Conservation (phyloP, 306 rosid genomes). For the apple (Malus domestica) region ASM211411v1 NC_041798.1:6071501-6072000, state of each 20-base stretch:
- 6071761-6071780: slow-evolving; percentile 31
- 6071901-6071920: slow-evolving; percentile 34
- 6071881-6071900: slow-evolving; percentile 19
- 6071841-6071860: slow-evolving; percentile 12
- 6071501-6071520: slow-evolving; percentile 4
- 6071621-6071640: slow-evolving; percentile 3
- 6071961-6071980: slow-evolving; percentile 44
- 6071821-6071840: slow-evolving; percentile 13
- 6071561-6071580: not conserved
- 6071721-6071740: slow-evolving; percentile 24
- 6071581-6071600: slow-evolving; percentile 12
- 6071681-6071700: slow-evolving; percentile 10
- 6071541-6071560: not conserved
- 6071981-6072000: slow-evolving; percentile 64
- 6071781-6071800: slow-evolving; percentile 27
- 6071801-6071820: slow-evolving; percentile 26
- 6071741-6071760: slow-evolving; percentile 16
- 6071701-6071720: slow-evolving; percentile 9
- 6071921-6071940: slow-evolving; percentile 50
- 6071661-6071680: slow-evolving; percentile 12
- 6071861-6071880: slow-evolving; percentile 22
- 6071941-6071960: slow-evolving; percentile 60
- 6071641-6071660: not conserved
- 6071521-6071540: slow-evolving; percentile 11
- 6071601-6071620: not conserved